Conservation (phyloP, 805 yeast genomes). For the Candida multigemmis region DNA sequence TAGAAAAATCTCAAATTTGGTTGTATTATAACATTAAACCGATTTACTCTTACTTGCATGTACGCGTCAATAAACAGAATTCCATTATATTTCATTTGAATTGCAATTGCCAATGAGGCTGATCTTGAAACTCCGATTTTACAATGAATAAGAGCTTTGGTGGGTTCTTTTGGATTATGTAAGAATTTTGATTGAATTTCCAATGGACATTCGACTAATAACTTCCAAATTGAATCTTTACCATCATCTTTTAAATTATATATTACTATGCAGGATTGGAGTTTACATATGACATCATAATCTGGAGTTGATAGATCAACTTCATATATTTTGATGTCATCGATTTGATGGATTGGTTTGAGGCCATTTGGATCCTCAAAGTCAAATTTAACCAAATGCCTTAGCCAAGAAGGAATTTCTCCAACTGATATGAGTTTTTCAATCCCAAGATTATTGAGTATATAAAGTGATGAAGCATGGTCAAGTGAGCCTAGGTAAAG, state of each 20-base stretch:
- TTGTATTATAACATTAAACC: constrained; percentile 33
- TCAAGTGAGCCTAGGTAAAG: constrained; percentile 22
- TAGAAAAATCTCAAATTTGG: constrained; percentile 31
- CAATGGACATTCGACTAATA: constrained; percentile 19
- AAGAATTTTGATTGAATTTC: constrained; percentile 18
- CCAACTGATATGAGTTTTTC: constrained; percentile 23
- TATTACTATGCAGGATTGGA: no score
- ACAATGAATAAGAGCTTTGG: constrained; percentile 24
- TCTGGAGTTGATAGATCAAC: constrained; percentile 7
- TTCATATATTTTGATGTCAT: constrained; percentile 10
- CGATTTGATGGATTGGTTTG: no score
- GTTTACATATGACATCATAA: constrained; percentile 1
- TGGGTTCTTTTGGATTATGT: constrained; percentile 7
- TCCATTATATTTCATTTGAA: constrained; percentile 23
- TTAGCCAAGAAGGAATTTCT: constrained; percentile 28
- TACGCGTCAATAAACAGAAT: constrained; percentile 24
- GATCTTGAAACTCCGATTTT: constrained; percentile 34
- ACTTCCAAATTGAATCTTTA: constrained; percentile 19
- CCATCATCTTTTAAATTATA: constrained; percentile 32
- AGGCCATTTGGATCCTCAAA: no score
- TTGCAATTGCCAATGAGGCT: constrained; percentile 32
- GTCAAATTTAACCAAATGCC: no score
- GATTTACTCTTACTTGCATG: constrained; percentile 25
- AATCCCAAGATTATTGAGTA: constrained; percentile 14
- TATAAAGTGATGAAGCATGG: constrained; percentile 23